Conservation (phyloP, 129 eudicot genomes). For the Chrysanthemum seticuspe region DNA sequence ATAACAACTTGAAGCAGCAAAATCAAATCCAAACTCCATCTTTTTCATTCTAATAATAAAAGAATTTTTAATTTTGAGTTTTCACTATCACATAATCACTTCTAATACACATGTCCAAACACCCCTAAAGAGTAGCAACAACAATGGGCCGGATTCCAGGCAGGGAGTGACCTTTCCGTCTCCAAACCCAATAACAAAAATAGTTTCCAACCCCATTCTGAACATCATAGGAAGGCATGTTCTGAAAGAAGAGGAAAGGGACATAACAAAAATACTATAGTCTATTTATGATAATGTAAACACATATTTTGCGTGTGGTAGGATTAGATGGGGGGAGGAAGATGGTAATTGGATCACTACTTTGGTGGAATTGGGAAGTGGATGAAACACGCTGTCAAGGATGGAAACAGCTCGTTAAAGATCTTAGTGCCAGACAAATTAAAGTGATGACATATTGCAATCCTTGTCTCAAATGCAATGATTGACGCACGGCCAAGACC, state of each 20-base stretch:
- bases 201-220: too few species aligned
- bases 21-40: neutral
- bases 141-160: too few species aligned
- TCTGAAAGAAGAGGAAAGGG: neutral
- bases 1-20: neutral
- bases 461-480: slow-evolving; percentile 53
- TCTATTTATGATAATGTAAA: neutral
- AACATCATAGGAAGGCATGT: neutral
- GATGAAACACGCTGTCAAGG: slow-evolving; percentile 73
- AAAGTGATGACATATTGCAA: slow-evolving; percentile 98
- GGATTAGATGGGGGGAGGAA: slow-evolving; percentile 99
- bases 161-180: too few species aligned
- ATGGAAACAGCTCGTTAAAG: slow-evolving; percentile 73
- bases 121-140: too few species aligned
- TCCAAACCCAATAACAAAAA: too few species aligned
- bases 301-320: slow-evolving; percentile 25
- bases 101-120: too few species aligned
- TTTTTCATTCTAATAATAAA: neutral
- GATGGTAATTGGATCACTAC: slow-evolving; percentile 90
- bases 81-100: neutral
- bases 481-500: neutral
- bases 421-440: slow-evolving; percentile 52
- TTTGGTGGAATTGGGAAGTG: slow-evolving; percentile 99
- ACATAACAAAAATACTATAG: neutral
- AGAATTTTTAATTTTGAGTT: neutral